Evolutionary conservation across 805 yeast species (phyloP), one percentile per base, ranked within the genome.

Genomic region (Clavispora carvajalis): DNA sequence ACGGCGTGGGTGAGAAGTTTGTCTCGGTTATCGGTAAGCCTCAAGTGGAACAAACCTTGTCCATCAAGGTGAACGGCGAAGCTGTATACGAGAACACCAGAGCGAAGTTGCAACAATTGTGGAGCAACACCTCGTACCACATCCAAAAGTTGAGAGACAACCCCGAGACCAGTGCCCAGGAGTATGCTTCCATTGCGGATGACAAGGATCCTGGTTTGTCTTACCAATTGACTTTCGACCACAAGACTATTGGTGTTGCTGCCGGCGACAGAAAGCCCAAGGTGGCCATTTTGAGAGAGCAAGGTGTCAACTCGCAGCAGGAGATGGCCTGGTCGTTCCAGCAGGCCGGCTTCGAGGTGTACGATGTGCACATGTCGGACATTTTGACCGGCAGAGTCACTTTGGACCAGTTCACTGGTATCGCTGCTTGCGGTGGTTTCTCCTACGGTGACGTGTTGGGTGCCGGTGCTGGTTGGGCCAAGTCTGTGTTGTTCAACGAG

Each of bases 391-490:
- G 95, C 33, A 74, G 71, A 53, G 84, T 84, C 25, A 62, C 80
- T 15, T 73, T 93, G 49, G 82, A 79, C 55, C 83, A 79, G 34
- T 93, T 93, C 63, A 87, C 82, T 37, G 99, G 99, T 47, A 54
- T 93, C 36, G 98, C 97, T 33, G 98, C 98, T 3, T 95, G 99
- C 69, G 99, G 99, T 65, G 99, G 99, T 12, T 93, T 93, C 73
- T 88, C 97, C 1, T 93, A 90, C 58, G 99, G 99, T 74, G 99
- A 93, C 66, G 99, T 93, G 36, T 73, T 93, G 45, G 99, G 99
- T 52, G 99, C 99, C 25, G 99, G 96, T 60, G 85, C 91, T 39
- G 99, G 99, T 43, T 93, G 99, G 99, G 99, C 99, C 43, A 89
- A 88, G 58, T 87, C 97, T 13, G 95, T 93, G 8, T 68, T 93